These are phyloP conservation scores for Tricholoma saponaceum DNA, from an alignment of 768 basidiomycete genomes.

Conservation along the genomic window DNA sequence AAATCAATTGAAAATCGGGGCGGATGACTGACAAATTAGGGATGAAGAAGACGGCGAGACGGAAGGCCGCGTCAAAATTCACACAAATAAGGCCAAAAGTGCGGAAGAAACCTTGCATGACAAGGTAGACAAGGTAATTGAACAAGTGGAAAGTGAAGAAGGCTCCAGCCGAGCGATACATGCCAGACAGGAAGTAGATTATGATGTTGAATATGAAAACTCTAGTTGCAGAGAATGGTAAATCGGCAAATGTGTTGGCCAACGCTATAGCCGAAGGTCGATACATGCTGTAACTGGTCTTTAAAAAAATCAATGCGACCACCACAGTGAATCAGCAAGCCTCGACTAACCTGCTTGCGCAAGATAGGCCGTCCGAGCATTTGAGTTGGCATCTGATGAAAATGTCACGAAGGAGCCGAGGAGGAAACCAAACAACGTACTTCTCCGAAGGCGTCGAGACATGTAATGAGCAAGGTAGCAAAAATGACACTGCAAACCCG, in stretches of 20 bases:
- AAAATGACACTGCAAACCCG: slow-evolving; percentile 55
- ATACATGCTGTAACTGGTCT: slow-evolving; percentile 63
- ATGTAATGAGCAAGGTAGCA: slow-evolving; percentile 58
- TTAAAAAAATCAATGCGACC: background rate
- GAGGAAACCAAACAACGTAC: slow-evolving; percentile 26
- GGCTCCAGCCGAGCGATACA: slow-evolving; percentile 39
- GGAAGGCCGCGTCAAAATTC: slow-evolving; percentile 43
- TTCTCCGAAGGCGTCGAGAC: slow-evolving; percentile 72
- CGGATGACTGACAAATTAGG: slow-evolving; percentile 55
- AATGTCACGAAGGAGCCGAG: slow-evolving; percentile 7
- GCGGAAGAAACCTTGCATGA: slow-evolving; percentile 85
- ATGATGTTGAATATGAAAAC: slow-evolving; percentile 60
- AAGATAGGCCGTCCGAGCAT: slow-evolving; percentile 80
- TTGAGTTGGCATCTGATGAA: slow-evolving; percentile 60
- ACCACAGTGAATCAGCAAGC: background rate
- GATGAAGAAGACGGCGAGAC: slow-evolving; percentile 62
- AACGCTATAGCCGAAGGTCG: slow-evolving; percentile 61
- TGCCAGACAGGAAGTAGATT: slow-evolving; percentile 63
- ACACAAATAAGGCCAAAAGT: slow-evolving; percentile 55
- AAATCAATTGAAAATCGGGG: background rate
- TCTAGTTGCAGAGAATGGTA: slow-evolving; percentile 62
- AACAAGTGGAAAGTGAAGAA: slow-evolving; percentile 63
- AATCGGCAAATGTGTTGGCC: slow-evolving; percentile 63
- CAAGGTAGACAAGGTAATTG: slow-evolving; percentile 58
- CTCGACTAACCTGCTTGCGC: slow-evolving; percentile 51